Evolutionary conservation across 2,329 filamentous ascomycete species (phyloP), one percentile per base, ranked within the genome.

Genomic region (Herpotrichia juniperi): DNA sequence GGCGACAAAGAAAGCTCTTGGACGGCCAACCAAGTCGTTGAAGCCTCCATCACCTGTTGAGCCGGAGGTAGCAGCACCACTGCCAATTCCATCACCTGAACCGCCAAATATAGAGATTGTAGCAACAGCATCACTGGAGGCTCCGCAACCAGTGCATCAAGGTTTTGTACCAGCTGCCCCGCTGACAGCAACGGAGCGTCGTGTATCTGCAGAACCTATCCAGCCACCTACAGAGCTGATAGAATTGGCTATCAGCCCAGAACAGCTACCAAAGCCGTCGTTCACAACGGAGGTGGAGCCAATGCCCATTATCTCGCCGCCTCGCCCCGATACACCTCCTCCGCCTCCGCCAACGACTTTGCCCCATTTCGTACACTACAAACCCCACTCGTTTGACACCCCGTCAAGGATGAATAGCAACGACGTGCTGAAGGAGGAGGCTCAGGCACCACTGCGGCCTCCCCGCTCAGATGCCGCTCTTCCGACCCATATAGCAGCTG

Each of bases 11-110:
- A 68, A 61, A 32, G 56, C 56, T 16, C 51, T 54, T 7, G 68
- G 66, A 25, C 63, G 68, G 7, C 50, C 60, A 19, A 34, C 61
- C 2, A 73, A 65, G 37, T 46, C 59, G 5, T 57, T 62, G 0
- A 69, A 67, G 34, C 57, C 66, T 43, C 17, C 54, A 1, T 65
- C 64, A 14, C 69, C 76, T 17, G 66, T 73, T n/a, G 72, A 76
- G 11, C 67, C 71, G 2, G 37, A 22, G 8, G 19, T 40, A 24
- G 4, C 37, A 40, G 53, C 45, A 32, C 46, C 51, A 37, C 7
- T 37, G 22, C 74, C 76, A 7, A 71, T 79, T 52, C 71, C 79
- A 24, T 45, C 46, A n/a, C 66, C 65, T 11, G 66, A 72, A 30
- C 35, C 42, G 11, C 64, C 69, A 4, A 57, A 64, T 28, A 19